A percentile compares a stretch with the other conserved stretches of the same genome.
Evolutionary conservation across 352 stramenopile species (phyloP).

Genomic region (Pythium rishiriense): DNA sequence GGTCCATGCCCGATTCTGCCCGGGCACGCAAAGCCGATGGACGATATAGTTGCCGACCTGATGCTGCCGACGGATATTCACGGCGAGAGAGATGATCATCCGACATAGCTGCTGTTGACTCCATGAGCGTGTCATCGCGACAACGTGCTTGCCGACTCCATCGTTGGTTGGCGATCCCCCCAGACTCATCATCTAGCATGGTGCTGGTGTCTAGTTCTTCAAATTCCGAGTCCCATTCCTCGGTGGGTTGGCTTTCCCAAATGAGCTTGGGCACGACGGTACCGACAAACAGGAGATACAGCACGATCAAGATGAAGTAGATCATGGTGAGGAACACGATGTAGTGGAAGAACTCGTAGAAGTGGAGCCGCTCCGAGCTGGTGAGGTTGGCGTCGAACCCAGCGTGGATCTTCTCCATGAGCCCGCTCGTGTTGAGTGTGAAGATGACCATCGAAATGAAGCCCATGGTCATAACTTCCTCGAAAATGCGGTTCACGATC

Average conservation of each 20-base stretch:
- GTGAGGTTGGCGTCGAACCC: conserved; percentile 45
- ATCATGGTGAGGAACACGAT: conserved; percentile 89
- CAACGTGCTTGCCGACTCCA: conserved; percentile 2
- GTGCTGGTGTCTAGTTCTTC: conserved; percentile 18
- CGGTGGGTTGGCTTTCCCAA: conserved; percentile 50
- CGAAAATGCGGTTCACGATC: conserved; percentile 86
- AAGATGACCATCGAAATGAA: conserved; percentile 91
- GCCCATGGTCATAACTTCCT: conserved; percentile 88
- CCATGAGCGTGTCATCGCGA: conserved; percentile 19
- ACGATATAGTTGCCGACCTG: conserved; percentile 27
- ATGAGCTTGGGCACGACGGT: conserved; percentile 82
- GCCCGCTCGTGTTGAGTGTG: conserved; percentile 79
- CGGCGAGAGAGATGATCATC: conserved; percentile 27
- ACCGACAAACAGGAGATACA: conserved; percentile 80
- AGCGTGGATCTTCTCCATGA: conserved; percentile 52
- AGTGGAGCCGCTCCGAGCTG: conserved; percentile 67
- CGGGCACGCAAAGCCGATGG: conserved; percentile 32
- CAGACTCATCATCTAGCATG: conserved; percentile 20
- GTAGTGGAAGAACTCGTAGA: conserved; percentile 92
- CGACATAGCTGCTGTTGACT: conserved; percentile 5
- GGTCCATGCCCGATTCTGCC: conserved; percentile 69
- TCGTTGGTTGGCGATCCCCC: conserved; percentile 23
- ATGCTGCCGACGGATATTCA: conserved; percentile 10
- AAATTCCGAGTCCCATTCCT: conserved; percentile 17
- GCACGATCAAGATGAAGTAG: conserved; percentile 87